Conservation (phyloP, 495 filamentous ascomycete species). For the Penicillium waksmanii region DNA sequence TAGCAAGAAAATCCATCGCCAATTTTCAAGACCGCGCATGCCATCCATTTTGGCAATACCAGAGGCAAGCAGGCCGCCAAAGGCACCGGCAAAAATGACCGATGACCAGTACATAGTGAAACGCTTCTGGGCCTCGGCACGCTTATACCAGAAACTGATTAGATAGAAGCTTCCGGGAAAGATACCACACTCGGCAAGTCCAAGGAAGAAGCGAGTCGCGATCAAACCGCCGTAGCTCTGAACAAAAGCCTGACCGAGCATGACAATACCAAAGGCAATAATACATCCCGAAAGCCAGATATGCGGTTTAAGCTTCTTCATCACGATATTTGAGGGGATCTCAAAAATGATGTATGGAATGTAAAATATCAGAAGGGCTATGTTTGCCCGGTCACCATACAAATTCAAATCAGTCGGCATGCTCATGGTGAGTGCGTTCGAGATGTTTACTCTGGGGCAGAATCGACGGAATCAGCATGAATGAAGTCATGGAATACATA, state of each 20-base stretch:
- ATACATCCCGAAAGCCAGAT: conserved; percentile 70
- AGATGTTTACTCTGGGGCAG: conserved; percentile 28
- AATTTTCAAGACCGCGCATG: conserved; percentile 64
- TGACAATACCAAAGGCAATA: conserved; percentile 75
- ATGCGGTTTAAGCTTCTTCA: conserved; percentile 71
- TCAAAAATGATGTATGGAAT: conserved; percentile 75
- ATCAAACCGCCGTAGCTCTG: conserved; percentile 73
- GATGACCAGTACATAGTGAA: conserved; percentile 39
- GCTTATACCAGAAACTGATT: conserved; percentile 57
- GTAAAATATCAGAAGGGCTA: conserved; percentile 76
- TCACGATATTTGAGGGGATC: conserved; percentile 76
- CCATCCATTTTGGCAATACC: conserved; percentile 80
- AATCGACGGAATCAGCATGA: conserved; percentile 5
- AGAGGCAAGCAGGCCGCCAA: conserved; percentile 72
- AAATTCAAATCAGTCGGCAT: conserved; percentile 19
- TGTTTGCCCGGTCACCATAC: conserved; percentile 59
- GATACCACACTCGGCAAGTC: conserved; percentile 74
- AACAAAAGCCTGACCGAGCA: conserved; percentile 73
- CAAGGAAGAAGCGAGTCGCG: conserved; percentile 78
- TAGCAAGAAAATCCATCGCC: conserved; percentile 78
- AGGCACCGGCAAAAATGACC: conserved; percentile 31
- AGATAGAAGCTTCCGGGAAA: conserved; percentile 57
- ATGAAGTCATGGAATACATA: neutral
- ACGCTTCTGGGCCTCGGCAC: conserved; percentile 35
- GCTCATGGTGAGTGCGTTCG: conserved; percentile 24